Conservation (phyloP, 1,284 basidiomycete genomes). For the Cutaneotrichosporon sp. region DNA sequence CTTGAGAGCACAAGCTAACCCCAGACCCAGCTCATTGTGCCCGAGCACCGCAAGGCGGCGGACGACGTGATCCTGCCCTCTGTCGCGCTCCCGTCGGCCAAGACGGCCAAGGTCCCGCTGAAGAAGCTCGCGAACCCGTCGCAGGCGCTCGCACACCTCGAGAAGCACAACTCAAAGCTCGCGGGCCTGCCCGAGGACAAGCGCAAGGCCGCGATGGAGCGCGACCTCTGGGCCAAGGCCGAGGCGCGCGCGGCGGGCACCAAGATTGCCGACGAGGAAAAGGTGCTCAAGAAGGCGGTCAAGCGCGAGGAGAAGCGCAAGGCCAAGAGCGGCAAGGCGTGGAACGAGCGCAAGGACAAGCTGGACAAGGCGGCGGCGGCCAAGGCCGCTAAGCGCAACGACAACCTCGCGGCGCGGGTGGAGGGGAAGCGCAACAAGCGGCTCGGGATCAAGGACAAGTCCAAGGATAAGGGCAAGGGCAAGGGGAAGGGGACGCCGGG, state of each 20-base stretch:
- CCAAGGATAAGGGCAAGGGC: constrained; percentile 13
- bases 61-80: constrained; percentile 70
- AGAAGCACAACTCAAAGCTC: constrained; percentile 70
- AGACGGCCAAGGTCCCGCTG: constrained; percentile 57
- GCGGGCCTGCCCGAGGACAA: constrained; percentile 74
- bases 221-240: constrained; percentile 83
- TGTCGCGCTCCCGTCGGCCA: constrained; percentile 57
- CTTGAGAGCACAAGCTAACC: constrained; percentile 4
- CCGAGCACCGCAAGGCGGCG: constrained; percentile 37
- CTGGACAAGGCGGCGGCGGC: constrained; percentile 71
- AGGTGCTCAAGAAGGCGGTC: constrained; percentile 78
- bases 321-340: constrained; percentile 73
- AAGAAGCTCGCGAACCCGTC: constrained; percentile 67
- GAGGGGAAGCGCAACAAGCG: constrained; percentile 76
- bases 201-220: constrained; percentile 71
- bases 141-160: constrained; percentile 77
- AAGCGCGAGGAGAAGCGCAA: constrained; percentile 90
- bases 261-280: constrained; percentile 82
- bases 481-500: neutral
- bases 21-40: constrained; percentile 73
- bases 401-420: constrained; percentile 80
- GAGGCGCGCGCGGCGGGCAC: constrained; percentile 78
- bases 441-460: constrained; percentile 63
- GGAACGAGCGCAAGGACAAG: constrained; percentile 82
- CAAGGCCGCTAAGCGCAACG: constrained; percentile 80